Evolutionary conservation across 2,329 filamentous ascomycete genomes (phyloP).

Genomic region (Apiospora marii): DNA sequence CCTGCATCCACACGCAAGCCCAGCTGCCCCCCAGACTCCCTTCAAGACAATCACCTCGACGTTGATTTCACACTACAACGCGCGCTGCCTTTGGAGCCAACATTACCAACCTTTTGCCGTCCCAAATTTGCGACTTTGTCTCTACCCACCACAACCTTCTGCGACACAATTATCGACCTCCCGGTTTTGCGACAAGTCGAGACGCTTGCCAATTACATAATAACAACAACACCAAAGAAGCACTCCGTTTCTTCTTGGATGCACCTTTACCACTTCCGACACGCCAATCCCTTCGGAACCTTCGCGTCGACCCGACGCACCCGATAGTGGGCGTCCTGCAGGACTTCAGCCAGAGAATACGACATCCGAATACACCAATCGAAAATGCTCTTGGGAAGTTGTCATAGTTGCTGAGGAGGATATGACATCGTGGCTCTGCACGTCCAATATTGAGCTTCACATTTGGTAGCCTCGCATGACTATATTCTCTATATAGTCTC

Average conservation of each 20-base stretch:
- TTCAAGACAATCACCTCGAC: constrained; percentile 15
- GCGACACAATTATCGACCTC: constrained; percentile 12
- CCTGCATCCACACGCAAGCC: background rate
- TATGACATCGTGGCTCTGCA: constrained; percentile 7
- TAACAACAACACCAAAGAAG: background rate
- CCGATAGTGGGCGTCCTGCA: background rate
- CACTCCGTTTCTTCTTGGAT: background rate
- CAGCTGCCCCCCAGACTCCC: background rate
- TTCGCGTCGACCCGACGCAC: background rate
- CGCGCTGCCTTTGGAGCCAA: constrained; percentile 7
- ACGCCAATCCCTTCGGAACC: background rate
- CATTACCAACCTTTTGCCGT: constrained; percentile 15
- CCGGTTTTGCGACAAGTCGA: constrained; percentile 9
- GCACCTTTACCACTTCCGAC: background rate
- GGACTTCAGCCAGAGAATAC: background rate
- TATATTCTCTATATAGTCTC: background rate
- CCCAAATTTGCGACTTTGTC: background rate
- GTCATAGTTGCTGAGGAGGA: constrained; percentile 23
- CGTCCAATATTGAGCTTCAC: constrained; percentile 15
- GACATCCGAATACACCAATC: background rate
- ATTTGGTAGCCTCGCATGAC: constrained; percentile 14
- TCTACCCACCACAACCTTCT: constrained; percentile 4
- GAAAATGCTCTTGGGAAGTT: constrained; percentile 14
- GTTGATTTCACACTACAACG: constrained; percentile 9
- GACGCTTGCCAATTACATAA: background rate